phyloP scores from a whole-genome alignment of 2,329 filamentous ascomycete species.

The Curvularia sp. region DNA sequence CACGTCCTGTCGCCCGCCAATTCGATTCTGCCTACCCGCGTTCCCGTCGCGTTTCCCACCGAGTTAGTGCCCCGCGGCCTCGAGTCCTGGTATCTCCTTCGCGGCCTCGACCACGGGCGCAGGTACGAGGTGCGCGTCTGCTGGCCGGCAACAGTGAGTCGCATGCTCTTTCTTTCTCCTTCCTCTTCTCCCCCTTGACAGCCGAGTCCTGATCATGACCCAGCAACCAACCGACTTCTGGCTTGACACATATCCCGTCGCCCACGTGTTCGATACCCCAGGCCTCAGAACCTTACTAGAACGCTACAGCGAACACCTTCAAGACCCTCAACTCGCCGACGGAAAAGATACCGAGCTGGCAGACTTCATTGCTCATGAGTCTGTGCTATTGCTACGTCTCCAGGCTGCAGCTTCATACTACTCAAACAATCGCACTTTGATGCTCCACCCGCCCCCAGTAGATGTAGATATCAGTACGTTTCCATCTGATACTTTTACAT shows the following conservation, averaged over 20 bases:
- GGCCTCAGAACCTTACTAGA: slow-evolving; percentile 71
- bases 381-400: slow-evolving; percentile 75
- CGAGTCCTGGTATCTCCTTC: slow-evolving; percentile 80
- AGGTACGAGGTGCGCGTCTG: slow-evolving; percentile 92
- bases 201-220: slow-evolving; percentile 24
- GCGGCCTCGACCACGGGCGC: slow-evolving; percentile 71
- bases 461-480: slow-evolving; percentile 71
- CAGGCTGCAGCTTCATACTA: slow-evolving; percentile 85
- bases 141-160: slow-evolving; percentile 86
- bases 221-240: slow-evolving; percentile 87
- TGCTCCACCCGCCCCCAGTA: slow-evolving; percentile 76
- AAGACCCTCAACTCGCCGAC: slow-evolving; percentile 30
- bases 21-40: slow-evolving; percentile 65
- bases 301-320: slow-evolving; percentile 64
- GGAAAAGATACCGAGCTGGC: slow-evolving; percentile 7
- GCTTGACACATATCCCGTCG: slow-evolving; percentile 69
- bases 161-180: background rate
- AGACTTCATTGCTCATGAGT: slow-evolving; percentile 45
- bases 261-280: slow-evolving; percentile 67
- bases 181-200: slow-evolving; percentile 7
- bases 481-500: background rate
- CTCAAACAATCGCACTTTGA: slow-evolving; percentile 74
- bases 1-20: slow-evolving; percentile 65
- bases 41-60: slow-evolving; percentile 74
- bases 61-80: slow-evolving; percentile 61